Evolutionary conservation across 2,329 filamentous ascomycete genomes (phyloP).

Genomic region (Seiridium unicorne): DNA sequence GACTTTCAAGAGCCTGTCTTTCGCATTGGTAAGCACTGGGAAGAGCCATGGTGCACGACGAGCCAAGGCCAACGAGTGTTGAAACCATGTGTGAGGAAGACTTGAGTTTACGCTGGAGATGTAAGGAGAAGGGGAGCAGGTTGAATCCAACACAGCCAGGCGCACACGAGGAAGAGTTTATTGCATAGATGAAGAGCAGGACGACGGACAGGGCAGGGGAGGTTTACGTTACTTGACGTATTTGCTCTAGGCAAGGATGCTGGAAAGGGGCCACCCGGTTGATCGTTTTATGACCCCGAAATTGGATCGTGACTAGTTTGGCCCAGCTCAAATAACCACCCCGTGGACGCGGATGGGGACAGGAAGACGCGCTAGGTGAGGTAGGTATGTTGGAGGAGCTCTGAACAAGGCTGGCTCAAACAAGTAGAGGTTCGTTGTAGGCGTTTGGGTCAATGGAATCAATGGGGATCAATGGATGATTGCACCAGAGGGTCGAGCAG

Average conservation of each 20-base stretch:
- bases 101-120: too few relatives aligned
- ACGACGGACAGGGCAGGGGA: neutral
- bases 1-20: slow-evolving; percentile 61
- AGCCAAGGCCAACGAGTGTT: neutral
- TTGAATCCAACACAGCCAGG: neutral
- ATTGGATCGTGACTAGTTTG: slow-evolving; percentile 5
- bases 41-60: slow-evolving; percentile 38
- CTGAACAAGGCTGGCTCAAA: slow-evolving; percentile 1
- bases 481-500: neutral
- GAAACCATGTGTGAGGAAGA: neutral
- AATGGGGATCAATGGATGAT: slow-evolving; percentile 5
- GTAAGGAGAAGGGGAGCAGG: neutral
- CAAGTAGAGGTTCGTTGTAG: neutral
- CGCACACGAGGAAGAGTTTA: neutral
- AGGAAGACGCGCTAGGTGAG: slow-evolving; percentile 3
- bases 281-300: slow-evolving; percentile 1
- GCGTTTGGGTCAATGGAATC: neutral
- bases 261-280: neutral
- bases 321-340: neutral
- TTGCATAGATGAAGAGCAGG: neutral
- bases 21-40: slow-evolving; percentile 58
- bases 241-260: neutral
- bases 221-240: slow-evolving; percentile 7
- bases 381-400: neutral
- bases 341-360: neutral